Conservation (phyloP, 257 asterid genomes). For the Oldenlandia corymbosa region DNA sequence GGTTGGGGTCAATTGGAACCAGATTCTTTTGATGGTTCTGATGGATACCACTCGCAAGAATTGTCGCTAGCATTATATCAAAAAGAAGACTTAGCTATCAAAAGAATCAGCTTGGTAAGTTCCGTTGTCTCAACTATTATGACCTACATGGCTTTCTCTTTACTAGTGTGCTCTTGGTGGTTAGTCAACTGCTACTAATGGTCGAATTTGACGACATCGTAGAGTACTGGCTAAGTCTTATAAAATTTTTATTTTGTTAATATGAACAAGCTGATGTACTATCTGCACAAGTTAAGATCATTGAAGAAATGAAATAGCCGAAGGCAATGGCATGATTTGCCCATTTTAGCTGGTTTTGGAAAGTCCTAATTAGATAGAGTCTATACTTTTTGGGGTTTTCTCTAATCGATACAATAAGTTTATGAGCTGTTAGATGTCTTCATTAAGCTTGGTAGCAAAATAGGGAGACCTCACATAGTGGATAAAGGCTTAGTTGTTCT, state of each 20-base stretch:
- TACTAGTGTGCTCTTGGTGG: neutral
- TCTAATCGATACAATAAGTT: too few species aligned
- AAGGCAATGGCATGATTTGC: neutral
- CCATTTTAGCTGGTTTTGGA: neutral
- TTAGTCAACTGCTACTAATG: neutral
- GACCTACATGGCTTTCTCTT: neutral
- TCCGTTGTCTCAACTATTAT: neutral
- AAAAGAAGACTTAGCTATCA: constrained; percentile 60
- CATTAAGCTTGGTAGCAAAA: too few species aligned
- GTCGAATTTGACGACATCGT: neutral
- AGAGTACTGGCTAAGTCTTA: neutral
- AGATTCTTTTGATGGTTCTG: constrained; percentile 69
- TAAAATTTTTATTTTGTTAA: neutral
- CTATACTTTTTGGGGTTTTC: too few species aligned
- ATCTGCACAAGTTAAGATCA: neutral
- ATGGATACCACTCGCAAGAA: constrained; percentile 82
- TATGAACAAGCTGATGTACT: neutral
- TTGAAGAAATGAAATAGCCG: neutral
- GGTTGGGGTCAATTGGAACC: constrained; percentile 81
- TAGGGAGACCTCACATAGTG: too few species aligned
- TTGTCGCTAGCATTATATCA: constrained; percentile 60
- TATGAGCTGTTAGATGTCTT: too few species aligned
- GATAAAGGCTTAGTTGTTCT: too few species aligned
- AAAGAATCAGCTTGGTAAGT: constrained; percentile 61
- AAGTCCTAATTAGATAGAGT: too few species aligned